phyloP scores from a whole-genome alignment of 2,329 filamentous ascomycete genomes.

The Fusarium multiceps region DNA sequence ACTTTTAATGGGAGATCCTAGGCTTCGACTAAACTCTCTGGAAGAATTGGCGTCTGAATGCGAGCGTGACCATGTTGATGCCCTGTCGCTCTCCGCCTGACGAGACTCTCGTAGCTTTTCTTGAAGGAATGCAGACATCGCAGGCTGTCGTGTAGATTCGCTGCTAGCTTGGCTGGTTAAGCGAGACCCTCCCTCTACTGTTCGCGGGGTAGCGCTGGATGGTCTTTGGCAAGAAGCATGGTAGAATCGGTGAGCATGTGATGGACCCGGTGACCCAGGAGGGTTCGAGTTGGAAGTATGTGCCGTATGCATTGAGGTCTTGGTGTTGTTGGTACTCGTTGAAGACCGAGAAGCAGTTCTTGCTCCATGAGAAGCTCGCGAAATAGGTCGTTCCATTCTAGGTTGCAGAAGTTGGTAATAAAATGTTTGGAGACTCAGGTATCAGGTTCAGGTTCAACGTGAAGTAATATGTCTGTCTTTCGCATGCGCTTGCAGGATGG shows the following conservation, averaged over 20 bases:
- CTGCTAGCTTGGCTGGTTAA: conserved; percentile 57
- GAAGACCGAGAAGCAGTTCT: conserved; percentile 61
- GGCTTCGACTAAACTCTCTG: conserved; percentile 52
- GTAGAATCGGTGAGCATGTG: conserved; percentile 54
- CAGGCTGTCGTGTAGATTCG: conserved; percentile 55
- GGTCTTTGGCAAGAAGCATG: conserved; percentile 54
- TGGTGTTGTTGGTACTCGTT: conserved; percentile 56
- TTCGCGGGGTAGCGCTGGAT: conserved; percentile 49
- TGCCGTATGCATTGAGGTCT: conserved; percentile 55
- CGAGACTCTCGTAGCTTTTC: conserved; percentile 66
- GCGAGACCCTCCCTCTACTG: conserved; percentile 55
- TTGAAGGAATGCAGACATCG: conserved; percentile 64
- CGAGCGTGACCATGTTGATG: conserved; percentile 49
- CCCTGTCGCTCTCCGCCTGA: conserved; percentile 60
- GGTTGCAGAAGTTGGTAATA: neutral
- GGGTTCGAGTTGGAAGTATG: conserved; percentile 57
- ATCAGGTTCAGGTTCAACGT: neutral
- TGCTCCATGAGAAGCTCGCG: conserved; percentile 48
- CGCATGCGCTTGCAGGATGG: neutral
- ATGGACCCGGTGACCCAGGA: conserved; percentile 51
- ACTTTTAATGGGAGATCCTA: conserved; percentile 54
- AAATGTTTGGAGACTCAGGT: neutral
- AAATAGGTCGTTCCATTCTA: conserved; percentile 49
- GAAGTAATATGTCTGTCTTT: neutral
- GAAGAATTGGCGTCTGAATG: conserved; percentile 55